These are phyloP conservation scores for Thermochaetoides thermophila DNA, from an alignment of 495 filamentous ascomycete species.

Conservation along the genomic window DNA sequence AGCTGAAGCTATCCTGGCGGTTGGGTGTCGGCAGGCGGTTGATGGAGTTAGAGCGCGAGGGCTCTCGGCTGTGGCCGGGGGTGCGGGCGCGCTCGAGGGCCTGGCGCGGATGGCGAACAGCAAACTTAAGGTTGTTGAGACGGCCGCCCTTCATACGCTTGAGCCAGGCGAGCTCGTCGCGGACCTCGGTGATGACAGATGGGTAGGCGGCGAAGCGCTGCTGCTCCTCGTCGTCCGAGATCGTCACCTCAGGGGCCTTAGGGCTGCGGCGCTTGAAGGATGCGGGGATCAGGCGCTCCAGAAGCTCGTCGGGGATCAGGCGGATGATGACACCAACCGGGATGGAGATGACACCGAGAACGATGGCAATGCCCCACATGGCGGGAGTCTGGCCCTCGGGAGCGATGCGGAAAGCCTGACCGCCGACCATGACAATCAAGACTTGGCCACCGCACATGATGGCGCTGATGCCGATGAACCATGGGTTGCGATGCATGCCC, in stretches of 20 bases:
- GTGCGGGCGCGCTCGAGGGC: conserved; percentile 56
- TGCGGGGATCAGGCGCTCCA: conserved; percentile 53
- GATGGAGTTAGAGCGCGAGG: conserved; percentile 54
- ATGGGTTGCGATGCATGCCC: conserved; percentile 60
- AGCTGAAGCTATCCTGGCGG: conserved; percentile 37
- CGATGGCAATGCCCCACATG: conserved; percentile 66
- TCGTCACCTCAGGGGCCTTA: conserved; percentile 33
- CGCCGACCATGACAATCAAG: conserved; percentile 67
- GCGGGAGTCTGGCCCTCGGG: conserved; percentile 35
- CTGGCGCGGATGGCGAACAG: conserved; percentile 63
- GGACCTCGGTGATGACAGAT: conserved; percentile 57
- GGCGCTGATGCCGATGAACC: conserved; percentile 68
- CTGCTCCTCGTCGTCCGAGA: conserved; percentile 63
- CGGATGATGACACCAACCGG: conserved; percentile 61
- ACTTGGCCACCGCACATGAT: conserved; percentile 70
- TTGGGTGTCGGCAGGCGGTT: conserved; percentile 47
- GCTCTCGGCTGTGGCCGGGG: conserved; percentile 44
- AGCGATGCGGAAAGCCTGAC: conserved; percentile 58
- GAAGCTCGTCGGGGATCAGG: conserved; percentile 35
- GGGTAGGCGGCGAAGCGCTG: conserved; percentile 59
- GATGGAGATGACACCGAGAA: conserved; percentile 56
- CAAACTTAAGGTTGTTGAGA: conserved; percentile 73
- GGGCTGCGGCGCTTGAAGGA: conserved; percentile 49
- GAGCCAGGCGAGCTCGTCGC: conserved; percentile 72
- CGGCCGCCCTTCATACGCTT: conserved; percentile 87